These are phyloP conservation scores for Pseudocercospora crystallina DNA, from an alignment of 2,329 filamentous ascomycete genomes.

Conservation along the genomic window DNA sequence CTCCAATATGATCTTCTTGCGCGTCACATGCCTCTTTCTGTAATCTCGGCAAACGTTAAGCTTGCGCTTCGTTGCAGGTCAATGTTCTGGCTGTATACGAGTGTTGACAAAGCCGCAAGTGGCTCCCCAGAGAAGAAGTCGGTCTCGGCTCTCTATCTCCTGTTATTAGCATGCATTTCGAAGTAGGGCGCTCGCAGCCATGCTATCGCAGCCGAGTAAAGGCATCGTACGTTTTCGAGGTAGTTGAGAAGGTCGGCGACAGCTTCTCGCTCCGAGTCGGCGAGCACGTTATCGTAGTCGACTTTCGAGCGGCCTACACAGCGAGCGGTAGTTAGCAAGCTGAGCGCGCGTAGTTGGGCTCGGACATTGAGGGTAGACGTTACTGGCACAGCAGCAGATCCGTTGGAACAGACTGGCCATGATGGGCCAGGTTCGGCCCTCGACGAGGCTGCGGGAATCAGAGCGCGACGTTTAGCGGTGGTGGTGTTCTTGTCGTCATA, in stretches of 20 bases:
- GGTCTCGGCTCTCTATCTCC: slow-evolving; percentile 78
- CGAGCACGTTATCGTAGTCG: slow-evolving; percentile 56
- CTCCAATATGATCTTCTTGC: neutral
- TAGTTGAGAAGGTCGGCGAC: slow-evolving; percentile 94
- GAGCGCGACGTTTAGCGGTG: neutral
- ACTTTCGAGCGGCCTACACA: slow-evolving; percentile 46
- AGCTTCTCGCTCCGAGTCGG: slow-evolving; percentile 94
- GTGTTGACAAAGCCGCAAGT: slow-evolving; percentile 85
- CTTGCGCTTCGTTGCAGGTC: slow-evolving; percentile 96
- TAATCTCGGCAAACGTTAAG: slow-evolving; percentile 98
- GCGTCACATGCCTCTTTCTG: slow-evolving; percentile 74
- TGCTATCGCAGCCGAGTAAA: slow-evolving; percentile 1
- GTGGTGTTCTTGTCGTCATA: neutral
- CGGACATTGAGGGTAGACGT: neutral
- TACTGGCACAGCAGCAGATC: slow-evolving; percentile 37
- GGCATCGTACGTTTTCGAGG: slow-evolving; percentile 79
- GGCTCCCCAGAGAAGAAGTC: slow-evolving; percentile 98
- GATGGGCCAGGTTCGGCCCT: slow-evolving; percentile 3
- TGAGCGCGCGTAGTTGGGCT: neutral
- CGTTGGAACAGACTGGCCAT: slow-evolving; percentile 34
- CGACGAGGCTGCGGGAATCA: no score
- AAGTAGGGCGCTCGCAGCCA: neutral
- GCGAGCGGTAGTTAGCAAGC: no score
- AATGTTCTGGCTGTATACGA: slow-evolving; percentile 98
- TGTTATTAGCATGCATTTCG: slow-evolving; percentile 21